Evolutionary conservation across 2,329 filamentous ascomycete species (phyloP).

Genomic region (Aspergillus costaricaensis): DNA sequence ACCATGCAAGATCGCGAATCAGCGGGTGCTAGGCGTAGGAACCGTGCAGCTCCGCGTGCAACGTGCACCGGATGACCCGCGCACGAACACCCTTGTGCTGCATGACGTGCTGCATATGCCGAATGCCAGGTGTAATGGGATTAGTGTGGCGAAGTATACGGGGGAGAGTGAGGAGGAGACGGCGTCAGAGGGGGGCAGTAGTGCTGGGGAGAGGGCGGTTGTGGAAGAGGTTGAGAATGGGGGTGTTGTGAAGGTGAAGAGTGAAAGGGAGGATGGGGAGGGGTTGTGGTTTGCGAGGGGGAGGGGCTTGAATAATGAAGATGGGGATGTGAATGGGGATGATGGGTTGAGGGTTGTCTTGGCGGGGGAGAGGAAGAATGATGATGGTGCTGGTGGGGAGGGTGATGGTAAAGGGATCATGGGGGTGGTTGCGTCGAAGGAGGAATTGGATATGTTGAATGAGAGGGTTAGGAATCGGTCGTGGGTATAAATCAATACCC

Average conservation of each 20-base stretch:
- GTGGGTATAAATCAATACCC: background rate
- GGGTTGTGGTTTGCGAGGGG: slow-evolving; percentile 7
- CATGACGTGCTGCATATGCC: slow-evolving; percentile 25
- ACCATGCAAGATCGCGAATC: slow-evolving; percentile 19
- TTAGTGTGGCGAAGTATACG: slow-evolving; percentile 19
- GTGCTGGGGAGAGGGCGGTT: background rate
- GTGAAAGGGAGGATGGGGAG: slow-evolving; percentile 8
- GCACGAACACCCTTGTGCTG: slow-evolving; percentile 17
- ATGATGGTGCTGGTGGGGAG: slow-evolving; percentile 8
- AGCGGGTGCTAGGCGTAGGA: slow-evolving; percentile 23
- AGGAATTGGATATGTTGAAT: slow-evolving; percentile 21
- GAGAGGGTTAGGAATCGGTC: slow-evolving; percentile 16
- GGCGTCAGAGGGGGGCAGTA: too few relatives aligned
- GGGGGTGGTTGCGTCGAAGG: slow-evolving; percentile 19
- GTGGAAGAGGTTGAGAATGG: background rate
- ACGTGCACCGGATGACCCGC: slow-evolving; percentile 14
- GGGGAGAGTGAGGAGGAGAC: background rate
- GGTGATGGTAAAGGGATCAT: background rate
- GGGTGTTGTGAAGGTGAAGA: slow-evolving; percentile 9
- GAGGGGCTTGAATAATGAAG: background rate
- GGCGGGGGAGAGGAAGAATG: slow-evolving; percentile 18
- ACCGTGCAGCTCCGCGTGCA: slow-evolving; percentile 20
- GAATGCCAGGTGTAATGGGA: slow-evolving; percentile 22
- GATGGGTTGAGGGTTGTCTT: slow-evolving; percentile 19
- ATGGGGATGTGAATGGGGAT: background rate